These are phyloP conservation scores for Oidiodendron maius DNA, from an alignment of 495 filamentous ascomycete genomes.

Conservation along the genomic window DNA sequence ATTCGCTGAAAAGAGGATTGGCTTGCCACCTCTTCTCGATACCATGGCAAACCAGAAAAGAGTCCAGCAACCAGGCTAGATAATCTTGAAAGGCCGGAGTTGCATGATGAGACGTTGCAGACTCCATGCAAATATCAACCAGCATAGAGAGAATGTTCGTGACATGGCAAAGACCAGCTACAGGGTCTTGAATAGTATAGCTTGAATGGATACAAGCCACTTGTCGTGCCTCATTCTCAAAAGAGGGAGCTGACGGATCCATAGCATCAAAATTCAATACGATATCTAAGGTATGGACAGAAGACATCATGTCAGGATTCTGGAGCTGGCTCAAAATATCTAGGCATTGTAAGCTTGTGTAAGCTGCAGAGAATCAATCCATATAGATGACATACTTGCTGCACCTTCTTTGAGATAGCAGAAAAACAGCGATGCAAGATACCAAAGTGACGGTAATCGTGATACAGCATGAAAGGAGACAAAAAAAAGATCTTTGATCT, in stretches of 20 bases:
- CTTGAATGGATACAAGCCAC: constrained; percentile 1
- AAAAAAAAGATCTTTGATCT: constrained; percentile 45
- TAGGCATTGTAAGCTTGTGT: not conserved
- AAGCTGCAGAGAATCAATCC: not conserved
- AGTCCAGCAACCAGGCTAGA: constrained; percentile 23
- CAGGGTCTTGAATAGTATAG: constrained; percentile 9
- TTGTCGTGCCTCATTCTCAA: not conserved
- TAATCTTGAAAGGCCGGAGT: constrained; percentile 23
- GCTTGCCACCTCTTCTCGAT: constrained; percentile 14
- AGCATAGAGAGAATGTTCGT: constrained; percentile 28
- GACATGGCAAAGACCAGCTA: constrained; percentile 20
- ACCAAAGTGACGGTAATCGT: constrained; percentile 35
- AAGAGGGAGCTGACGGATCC: constrained; percentile 1
- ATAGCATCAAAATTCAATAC: constrained; percentile 4
- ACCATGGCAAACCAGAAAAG: constrained; percentile 12
- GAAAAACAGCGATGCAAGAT: constrained; percentile 35
- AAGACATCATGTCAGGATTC: constrained; percentile 9
- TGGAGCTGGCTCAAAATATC: constrained; percentile 14
- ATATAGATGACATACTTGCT: constrained; percentile 11
- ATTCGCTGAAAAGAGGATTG: constrained; percentile 1
- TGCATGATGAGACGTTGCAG: constrained; percentile 11
- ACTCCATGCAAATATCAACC: constrained; percentile 22
- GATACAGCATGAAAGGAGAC: constrained; percentile 34
- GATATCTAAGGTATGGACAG: not conserved
- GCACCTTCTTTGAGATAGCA: constrained; percentile 33